These are phyloP conservation scores for Hypoxylon intermedium DNA, from an alignment of 495 filamentous ascomycete species.

Conservation along the genomic window DNA sequence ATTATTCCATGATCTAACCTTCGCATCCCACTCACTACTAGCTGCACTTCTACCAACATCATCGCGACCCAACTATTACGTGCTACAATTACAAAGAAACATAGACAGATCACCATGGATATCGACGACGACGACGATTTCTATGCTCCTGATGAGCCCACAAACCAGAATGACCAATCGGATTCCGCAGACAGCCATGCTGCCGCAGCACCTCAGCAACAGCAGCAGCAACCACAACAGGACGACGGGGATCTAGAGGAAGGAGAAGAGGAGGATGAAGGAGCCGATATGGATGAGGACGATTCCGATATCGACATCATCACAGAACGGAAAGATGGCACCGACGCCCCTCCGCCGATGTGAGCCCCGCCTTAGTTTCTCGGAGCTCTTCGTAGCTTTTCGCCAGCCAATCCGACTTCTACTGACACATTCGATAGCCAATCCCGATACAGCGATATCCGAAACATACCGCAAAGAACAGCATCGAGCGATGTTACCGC, in stretches of 20 bases:
- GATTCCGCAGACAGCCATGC: conserved; percentile 1
- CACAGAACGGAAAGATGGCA: conserved; percentile 80
- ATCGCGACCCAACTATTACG: neutral
- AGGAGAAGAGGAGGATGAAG: conserved; percentile 70
- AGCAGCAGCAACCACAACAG: conserved; percentile 20
- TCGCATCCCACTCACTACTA: neutral
- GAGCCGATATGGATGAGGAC: conserved; percentile 76
- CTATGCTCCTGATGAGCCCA: conserved; percentile 62
- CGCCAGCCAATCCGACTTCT: conserved; percentile 3
- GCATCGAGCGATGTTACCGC: conserved; percentile 57
- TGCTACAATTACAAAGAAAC: neutral
- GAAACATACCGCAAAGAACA: conserved; percentile 71
- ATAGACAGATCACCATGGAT: conserved; percentile 58
- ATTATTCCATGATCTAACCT: neutral
- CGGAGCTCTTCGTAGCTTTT: neutral
- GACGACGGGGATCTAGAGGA: conserved; percentile 61
- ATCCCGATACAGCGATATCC: conserved; percentile 66
- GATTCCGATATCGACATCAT: conserved; percentile 92
- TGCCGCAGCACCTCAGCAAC: conserved; percentile 6
- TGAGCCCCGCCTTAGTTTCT: conserved; percentile 46
- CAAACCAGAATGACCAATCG: conserved; percentile 36
- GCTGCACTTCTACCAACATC: neutral
- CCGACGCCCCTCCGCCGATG: conserved; percentile 72
- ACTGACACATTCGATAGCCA: conserved; percentile 43
- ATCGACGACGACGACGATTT: conserved; percentile 75